Percentiles rank a stretch among this genome's conserved stretches.
phyloP scores from a whole-genome alignment of 345 rosid genomes.

The Gossypium sturtianum region DNA sequence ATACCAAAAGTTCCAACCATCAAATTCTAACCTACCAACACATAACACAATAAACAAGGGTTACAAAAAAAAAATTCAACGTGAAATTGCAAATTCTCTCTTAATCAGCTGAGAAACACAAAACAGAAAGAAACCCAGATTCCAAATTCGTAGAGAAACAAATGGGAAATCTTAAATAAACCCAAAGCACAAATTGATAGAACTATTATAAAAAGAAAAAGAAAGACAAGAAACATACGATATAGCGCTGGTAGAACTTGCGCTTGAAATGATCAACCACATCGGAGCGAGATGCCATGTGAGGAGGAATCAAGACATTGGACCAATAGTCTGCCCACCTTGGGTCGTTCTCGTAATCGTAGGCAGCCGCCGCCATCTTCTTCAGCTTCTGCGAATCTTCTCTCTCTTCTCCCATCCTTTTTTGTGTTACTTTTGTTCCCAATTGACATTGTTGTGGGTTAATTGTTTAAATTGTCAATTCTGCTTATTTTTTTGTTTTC shows the following conservation, averaged over 20 bases:
- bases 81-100: neutral
- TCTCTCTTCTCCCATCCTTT: constrained; percentile 58
- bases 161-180: neutral
- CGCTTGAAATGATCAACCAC: constrained; percentile 84
- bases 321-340: constrained; percentile 96
- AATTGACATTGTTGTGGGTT: neutral
- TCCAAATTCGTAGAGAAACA: neutral
- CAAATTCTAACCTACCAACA: neutral
- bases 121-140: neutral
- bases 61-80: neutral
- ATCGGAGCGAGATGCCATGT: constrained; percentile 83
- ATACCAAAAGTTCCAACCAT: neutral
- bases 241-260: constrained; percentile 93
- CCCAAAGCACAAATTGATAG: neutral
- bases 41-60: neutral
- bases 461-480: neutral
- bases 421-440: neutral
- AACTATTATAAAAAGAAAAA: neutral
- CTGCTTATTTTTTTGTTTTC: no score
- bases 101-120: neutral
- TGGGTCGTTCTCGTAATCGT: constrained; percentile 81
- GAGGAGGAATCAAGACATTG: constrained; percentile 83
- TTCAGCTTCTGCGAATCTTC: constrained; percentile 83
- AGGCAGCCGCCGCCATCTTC: constrained; percentile 74
- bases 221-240: constrained; percentile 32